Evolutionary conservation across 495 filamentous ascomycete species (phyloP), one percentile per base, ranked within the genome.

Genomic region (Trichoderma asperelloides): DNA sequence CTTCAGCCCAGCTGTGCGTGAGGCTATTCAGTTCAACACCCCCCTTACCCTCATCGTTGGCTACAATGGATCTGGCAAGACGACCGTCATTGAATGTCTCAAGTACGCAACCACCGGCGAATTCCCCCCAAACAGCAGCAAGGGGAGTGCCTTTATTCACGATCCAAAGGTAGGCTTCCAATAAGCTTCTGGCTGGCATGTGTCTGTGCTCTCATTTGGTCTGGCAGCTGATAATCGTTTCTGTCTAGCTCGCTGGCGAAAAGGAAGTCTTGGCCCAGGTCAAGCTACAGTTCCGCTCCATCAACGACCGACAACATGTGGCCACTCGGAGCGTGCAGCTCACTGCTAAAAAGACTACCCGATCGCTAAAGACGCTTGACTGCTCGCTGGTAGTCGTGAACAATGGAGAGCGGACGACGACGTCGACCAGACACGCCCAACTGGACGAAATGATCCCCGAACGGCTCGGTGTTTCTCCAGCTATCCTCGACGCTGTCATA

Each of bases 71-170:
- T 97, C 93, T 11, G 95, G 96, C 55, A 98, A 98, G 79, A 98
- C 95, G 85, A 98, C 96, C 60, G 96, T 98, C 75, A 98, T 98
- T 78, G 95, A 98, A 76, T 97, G 95, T 74, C 92, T 98, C 71
- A 97, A 97, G 74, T 98, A 96, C 89, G 93, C 90, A 57, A 97
- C 96, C 40, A 97, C 93, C 15, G 95, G 95, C 64, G 89, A 96
- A 68, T 83, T 96, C 2, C 95, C 95, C 28, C 93, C 93, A 33
- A 97, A 97, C 79, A 95, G 89, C 81, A 92, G 9, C 5, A 7
- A 89, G 74, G 90, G 91, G 45, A 95, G 94, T 37, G 94, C 96
- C 63, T 98, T 98, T 74, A 92, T 98, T 66, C 93, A 98, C 75
- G 95, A 98, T 70, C 95, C 96, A 12, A 94, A 92, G 80, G 84